phyloP scores from a whole-genome alignment of 495 filamentous ascomycete species.

The Chlorociboria aeruginascens region DNA sequence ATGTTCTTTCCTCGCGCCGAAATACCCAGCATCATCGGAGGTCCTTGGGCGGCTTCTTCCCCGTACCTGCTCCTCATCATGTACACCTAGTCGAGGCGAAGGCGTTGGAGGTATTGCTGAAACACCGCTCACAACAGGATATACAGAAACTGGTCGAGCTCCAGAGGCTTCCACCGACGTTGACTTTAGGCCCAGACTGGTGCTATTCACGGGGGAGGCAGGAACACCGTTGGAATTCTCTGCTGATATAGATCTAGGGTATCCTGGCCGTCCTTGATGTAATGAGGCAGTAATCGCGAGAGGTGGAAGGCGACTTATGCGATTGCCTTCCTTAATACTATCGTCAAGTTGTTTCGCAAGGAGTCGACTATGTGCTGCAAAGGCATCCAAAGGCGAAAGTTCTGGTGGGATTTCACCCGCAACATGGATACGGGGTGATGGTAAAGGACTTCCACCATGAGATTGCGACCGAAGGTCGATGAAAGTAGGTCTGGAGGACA shows the following conservation, averaged over 20 bases:
- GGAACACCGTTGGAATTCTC: constrained; percentile 27
- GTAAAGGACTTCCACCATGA: constrained; percentile 34
- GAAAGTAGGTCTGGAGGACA: constrained; percentile 45
- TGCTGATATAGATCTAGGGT: constrained; percentile 49
- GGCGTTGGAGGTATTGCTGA: constrained; percentile 26
- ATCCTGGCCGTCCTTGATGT: constrained; percentile 56
- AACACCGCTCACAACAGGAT: constrained; percentile 59
- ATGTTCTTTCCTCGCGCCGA: constrained; percentile 17
- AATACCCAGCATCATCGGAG: not conserved
- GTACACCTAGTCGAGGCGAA: constrained; percentile 1
- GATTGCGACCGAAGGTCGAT: constrained; percentile 54
- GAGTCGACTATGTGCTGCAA: constrained; percentile 76
- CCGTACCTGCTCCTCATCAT: constrained; percentile 15
- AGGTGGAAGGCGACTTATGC: constrained; percentile 77
- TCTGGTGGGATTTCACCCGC: constrained; percentile 84
- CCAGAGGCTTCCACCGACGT: constrained; percentile 48
- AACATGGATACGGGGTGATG: constrained; percentile 63
- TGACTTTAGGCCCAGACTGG: constrained; percentile 31
- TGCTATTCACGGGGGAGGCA: constrained; percentile 23
- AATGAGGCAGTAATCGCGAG: constrained; percentile 68
- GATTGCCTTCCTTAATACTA: constrained; percentile 43
- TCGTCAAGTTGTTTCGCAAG: constrained; percentile 81
- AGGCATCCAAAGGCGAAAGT: constrained; percentile 87
- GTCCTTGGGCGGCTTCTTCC: constrained; percentile 9
- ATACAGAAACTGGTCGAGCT: constrained; percentile 57